These are phyloP conservation scores for Myrmaecium sp. DNA, from an alignment of 2,329 filamentous ascomycete genomes.

Conservation along the genomic window DNA sequence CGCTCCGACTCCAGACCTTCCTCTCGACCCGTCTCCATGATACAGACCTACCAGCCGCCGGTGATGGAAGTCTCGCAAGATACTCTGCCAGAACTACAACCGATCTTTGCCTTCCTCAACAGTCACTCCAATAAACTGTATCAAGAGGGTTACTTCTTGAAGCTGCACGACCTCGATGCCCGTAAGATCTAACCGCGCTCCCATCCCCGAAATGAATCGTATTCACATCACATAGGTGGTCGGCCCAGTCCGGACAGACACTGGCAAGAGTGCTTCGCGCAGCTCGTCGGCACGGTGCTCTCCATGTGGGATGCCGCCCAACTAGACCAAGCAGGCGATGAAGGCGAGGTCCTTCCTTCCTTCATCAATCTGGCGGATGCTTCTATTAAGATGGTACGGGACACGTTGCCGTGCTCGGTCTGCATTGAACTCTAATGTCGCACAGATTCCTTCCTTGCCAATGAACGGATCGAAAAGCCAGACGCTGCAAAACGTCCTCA, in stretches of 20 bases:
- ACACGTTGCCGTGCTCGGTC: neutral
- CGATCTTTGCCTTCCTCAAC: slow-evolving; percentile 86
- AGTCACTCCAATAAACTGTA: slow-evolving; percentile 94
- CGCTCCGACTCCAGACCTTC: slow-evolving; percentile 31
- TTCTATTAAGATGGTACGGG: slow-evolving; percentile 82
- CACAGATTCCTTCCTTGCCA: slow-evolving; percentile 52
- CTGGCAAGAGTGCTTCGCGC: slow-evolving; percentile 95
- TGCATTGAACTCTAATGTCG: neutral
- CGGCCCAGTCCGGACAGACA: slow-evolving; percentile 69
- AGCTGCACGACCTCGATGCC: slow-evolving; percentile 84
- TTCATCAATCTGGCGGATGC: slow-evolving; percentile 97
- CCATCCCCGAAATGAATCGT: slow-evolving; percentile 5
- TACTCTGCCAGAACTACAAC: slow-evolving; percentile 80
- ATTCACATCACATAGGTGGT: slow-evolving; percentile 45
- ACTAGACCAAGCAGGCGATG: slow-evolving; percentile 69
- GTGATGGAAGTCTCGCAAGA: slow-evolving; percentile 73
- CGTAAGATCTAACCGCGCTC: slow-evolving; percentile 39
- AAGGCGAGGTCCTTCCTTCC: slow-evolving; percentile 71
- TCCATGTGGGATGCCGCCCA: slow-evolving; percentile 92
- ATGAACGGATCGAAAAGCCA: slow-evolving; percentile 62
- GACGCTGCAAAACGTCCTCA: slow-evolving; percentile 83
- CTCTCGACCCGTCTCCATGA: slow-evolving; percentile 68
- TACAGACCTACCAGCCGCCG: slow-evolving; percentile 70
- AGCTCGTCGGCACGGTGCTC: slow-evolving; percentile 84
- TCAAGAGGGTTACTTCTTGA: slow-evolving; percentile 94